Conservation (phyloP, 768 basidiomycete species). For the Lactarius sp. region DNA sequence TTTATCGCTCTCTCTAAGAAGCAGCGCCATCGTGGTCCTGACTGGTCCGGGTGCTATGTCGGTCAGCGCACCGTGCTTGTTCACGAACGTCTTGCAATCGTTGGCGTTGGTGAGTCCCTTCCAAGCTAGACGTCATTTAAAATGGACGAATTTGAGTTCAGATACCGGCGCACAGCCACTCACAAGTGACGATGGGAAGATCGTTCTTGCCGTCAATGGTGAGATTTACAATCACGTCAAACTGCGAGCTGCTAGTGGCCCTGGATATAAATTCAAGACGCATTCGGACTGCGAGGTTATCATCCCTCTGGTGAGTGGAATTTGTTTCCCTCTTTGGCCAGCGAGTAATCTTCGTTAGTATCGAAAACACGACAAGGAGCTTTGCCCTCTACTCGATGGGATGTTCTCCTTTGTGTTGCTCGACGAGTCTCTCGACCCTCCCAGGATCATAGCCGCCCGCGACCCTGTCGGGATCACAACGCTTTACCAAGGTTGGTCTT, state of each 20-base stretch:
- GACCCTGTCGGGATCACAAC: slow-evolving; percentile 98
- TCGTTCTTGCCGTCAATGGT: slow-evolving; percentile 90
- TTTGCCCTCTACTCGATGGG: slow-evolving; percentile 84
- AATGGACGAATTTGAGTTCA: slow-evolving; percentile 32
- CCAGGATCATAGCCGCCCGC: slow-evolving; percentile 90
- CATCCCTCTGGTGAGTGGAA: slow-evolving; percentile 65
- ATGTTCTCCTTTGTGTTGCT: slow-evolving; percentile 99
- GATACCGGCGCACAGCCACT: slow-evolving; percentile 97
- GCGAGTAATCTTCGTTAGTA: slow-evolving; percentile 50
- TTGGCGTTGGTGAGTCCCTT: slow-evolving; percentile 79
- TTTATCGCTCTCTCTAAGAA: slow-evolving; percentile 85
- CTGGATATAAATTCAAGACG: slow-evolving; percentile 82
- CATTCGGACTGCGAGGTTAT: slow-evolving; percentile 99
- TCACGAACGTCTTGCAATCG: slow-evolving; percentile 95
- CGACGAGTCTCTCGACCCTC: slow-evolving; percentile 86
- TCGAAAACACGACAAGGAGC: slow-evolving; percentile 67
- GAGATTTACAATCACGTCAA: slow-evolving; percentile 98
- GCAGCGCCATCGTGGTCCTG: slow-evolving; percentile 91
- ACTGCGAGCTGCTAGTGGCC: slow-evolving; percentile 61
- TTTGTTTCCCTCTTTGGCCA: neutral
- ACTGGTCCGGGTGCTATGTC: slow-evolving; percentile 96
- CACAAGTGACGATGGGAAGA: slow-evolving; percentile 75
- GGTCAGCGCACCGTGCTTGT: slow-evolving; percentile 78
- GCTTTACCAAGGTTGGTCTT: slow-evolving; percentile 95
- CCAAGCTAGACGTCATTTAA: neutral